Conservation (phyloP, 2,329 filamentous ascomycete genomes). For the Sclerotinia borealis region DNA sequence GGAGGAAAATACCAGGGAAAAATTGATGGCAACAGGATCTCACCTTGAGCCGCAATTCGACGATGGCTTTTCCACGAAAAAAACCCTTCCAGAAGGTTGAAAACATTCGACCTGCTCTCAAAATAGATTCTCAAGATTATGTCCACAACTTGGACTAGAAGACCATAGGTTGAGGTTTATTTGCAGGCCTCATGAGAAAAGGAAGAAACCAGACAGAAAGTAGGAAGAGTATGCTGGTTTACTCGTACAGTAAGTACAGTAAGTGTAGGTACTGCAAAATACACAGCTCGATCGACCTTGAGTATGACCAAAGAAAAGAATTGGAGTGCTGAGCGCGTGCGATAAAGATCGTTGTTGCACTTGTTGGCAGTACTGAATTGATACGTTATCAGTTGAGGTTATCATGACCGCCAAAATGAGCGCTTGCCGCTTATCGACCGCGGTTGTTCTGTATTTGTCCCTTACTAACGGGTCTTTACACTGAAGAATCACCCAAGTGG, state of each 20-base stretch:
- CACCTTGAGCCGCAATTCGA: not conserved
- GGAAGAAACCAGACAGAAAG: not conserved
- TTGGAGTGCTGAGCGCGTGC: not conserved
- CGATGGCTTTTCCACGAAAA: not conserved
- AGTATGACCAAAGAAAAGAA: not conserved
- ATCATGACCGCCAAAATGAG: not conserved
- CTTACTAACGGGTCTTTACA: not conserved
- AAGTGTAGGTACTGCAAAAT: not conserved
- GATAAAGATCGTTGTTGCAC: not conserved
- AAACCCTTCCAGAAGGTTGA: not conserved
- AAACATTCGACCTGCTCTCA: not conserved
- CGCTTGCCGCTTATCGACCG: conserved; percentile 6
- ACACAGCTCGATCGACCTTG: not conserved
- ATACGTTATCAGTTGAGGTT: conserved; percentile 2
- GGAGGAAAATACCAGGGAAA: no score
- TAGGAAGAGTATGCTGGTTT: not conserved
- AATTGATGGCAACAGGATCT: not conserved
- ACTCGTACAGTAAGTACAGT: not conserved
- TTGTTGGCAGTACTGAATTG: not conserved
- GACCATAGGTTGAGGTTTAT: not conserved
- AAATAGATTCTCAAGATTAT: not conserved
- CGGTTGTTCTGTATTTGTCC: not conserved
- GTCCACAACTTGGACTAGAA: not conserved
- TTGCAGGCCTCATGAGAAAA: not conserved
- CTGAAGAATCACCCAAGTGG: not conserved